Evolutionary conservation across 1,284 basidiomycete species (phyloP).

Genomic region (Rhodotorula sp.): DNA sequence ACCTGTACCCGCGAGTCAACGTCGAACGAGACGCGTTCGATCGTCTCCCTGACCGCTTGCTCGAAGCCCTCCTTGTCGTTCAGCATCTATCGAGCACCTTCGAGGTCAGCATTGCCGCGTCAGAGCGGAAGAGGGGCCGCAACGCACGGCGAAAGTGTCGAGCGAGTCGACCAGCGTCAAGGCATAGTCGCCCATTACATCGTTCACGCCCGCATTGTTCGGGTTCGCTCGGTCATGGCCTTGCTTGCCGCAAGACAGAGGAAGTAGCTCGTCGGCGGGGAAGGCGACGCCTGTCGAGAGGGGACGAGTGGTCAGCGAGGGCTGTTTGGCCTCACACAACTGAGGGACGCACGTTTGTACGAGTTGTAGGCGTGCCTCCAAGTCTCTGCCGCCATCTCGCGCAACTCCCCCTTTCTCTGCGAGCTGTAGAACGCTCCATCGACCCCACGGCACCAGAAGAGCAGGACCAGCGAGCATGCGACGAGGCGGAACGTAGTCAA

Average conservation of each 20-base stretch:
- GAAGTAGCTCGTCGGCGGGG: conserved; percentile 65
- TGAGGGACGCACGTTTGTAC: conserved; percentile 25
- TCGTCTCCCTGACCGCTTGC: conserved; percentile 68
- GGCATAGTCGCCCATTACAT: conserved; percentile 82
- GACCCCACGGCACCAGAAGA: background rate
- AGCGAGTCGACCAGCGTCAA: conserved; percentile 76
- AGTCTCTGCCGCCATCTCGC: conserved; percentile 16
- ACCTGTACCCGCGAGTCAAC: conserved; percentile 68
- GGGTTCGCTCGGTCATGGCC: conserved; percentile 65
- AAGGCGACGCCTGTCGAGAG: conserved; percentile 31
- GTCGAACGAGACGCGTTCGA: conserved; percentile 76
- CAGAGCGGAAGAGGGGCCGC: background rate
- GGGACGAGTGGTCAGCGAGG: background rate
- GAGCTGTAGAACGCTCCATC: conserved; percentile 19
- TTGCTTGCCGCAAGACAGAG: conserved; percentile 76
- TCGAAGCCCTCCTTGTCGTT: conserved; percentile 71
- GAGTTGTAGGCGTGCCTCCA: conserved; percentile 32
- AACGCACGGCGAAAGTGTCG: conserved; percentile 65
- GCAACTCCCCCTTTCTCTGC: conserved; percentile 25
- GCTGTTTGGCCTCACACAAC: background rate
- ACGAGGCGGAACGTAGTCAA: background rate
- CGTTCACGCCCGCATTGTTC: conserved; percentile 60
- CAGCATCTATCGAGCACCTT: conserved; percentile 53
- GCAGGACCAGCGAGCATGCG: background rate
- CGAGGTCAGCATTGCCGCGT: background rate